Evolutionary conservation across 768 basidiomycete species (phyloP).

Genomic region (Lactifluus pinguis): DNA sequence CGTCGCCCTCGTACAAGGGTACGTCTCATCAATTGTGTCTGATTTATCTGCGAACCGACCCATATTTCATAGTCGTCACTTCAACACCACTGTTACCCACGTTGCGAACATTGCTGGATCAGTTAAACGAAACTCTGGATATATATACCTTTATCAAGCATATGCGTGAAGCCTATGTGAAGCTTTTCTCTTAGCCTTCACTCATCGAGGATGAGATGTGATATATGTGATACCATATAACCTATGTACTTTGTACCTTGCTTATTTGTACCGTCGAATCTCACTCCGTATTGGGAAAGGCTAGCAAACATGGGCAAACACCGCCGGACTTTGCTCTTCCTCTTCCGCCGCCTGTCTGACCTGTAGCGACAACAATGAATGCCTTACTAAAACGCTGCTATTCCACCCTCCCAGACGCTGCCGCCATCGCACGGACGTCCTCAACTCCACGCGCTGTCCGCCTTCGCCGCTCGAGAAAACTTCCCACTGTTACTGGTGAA

Average conservation of each 20-base stretch:
- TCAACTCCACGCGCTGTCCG: conserved; percentile 71
- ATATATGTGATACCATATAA: too few relatives aligned
- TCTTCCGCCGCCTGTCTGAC: not conserved
- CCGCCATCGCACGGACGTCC: conserved; percentile 46
- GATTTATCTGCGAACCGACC: not conserved
- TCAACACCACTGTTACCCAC: conserved; percentile 61
- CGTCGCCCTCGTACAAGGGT: conserved; percentile 14
- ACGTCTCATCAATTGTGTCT: not conserved
- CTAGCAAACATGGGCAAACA: conserved; percentile 2
- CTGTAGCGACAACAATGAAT: conserved; percentile 26
- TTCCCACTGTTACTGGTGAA: conserved; percentile 28
- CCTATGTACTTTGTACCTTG: not conserved
- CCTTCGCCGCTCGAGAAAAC: conserved; percentile 49
- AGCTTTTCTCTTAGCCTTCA: conserved; percentile 17
- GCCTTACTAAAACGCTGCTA: conserved; percentile 34
- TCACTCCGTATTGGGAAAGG: not conserved
- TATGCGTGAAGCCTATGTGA: conserved; percentile 48
- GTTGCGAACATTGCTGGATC: conserved; percentile 57
- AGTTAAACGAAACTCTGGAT: conserved; percentile 62
- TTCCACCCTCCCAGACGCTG: conserved; percentile 32
- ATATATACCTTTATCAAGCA: conserved; percentile 63
- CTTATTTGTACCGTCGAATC: not conserved
- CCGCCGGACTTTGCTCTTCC: not conserved
- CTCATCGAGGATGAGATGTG: too few relatives aligned
- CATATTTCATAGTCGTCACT: conserved; percentile 54